Base-by-base conservation (phyloP, 2,329 filamentous ascomycete species). In the Lojkania enalia region DNA sequence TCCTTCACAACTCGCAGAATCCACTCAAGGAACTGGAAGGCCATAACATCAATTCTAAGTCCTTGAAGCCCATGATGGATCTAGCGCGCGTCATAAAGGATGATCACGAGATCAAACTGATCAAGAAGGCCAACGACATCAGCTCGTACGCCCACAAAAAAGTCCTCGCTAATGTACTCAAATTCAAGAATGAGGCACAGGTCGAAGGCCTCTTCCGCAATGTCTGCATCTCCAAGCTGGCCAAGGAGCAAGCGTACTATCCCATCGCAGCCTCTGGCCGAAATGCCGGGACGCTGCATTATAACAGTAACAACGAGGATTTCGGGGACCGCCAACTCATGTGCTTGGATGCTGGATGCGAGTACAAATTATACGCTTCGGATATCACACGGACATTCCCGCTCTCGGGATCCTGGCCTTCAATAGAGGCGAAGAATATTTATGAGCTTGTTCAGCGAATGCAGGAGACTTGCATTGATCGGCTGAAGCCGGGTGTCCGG, bases 311-410 rank as follows among this genome's bases (percentile, higher is more conserved):
- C 65, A 79, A 95, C 60, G 80, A 87, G 57, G 71, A 83, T 1
- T 79, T 97, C 14, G 72, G 73, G 2, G 83, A 85, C 19, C 80
- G 85, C 45, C 83, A 91, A 61, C 78, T 91, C 20, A 74, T 97
- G 21, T 84, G 95, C 15, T 76, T 99, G 3, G 92, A 99, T 65
- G 91, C 92, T 1, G 91, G 90, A 2, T 87, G 85, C 54, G 92
- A 97, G 70, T 95, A 84, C 71, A 74, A 84, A 37, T 85, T 87
- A 57, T 97, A 99, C 67, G 90, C 90, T 20, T 88, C 87, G 45
- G 92, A 97, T 68, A 84, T 97, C 20, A 97, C 94, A 0, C 83
- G 92, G 27, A 94, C 91, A 0, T 83, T 96, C 54, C 92, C 92
- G 3, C 72, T 96, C 16, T 80, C 78, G 12, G 87, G 88, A 4